A percentile compares a stretch with the other conserved stretches of the same genome.
Evolutionary conservation across 2,329 filamentous ascomycete species (phyloP).

Genomic region (Dryadomyces quercus-mongolicae): DNA sequence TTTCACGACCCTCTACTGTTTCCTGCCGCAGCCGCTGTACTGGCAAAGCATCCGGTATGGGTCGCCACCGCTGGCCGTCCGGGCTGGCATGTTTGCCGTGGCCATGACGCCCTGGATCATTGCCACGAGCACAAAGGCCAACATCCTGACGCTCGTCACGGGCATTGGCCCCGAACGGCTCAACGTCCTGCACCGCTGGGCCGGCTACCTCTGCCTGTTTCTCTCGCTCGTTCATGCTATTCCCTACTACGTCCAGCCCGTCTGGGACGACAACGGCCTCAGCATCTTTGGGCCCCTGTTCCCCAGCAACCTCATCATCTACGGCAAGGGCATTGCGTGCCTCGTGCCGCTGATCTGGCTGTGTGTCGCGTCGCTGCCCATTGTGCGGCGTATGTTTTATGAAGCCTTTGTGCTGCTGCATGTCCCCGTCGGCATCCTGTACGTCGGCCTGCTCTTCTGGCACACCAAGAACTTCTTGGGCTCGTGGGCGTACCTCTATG

Average conservation of each 20-base stretch:
- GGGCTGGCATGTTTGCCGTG: slow-evolving; percentile 83
- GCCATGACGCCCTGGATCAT: slow-evolving; percentile 90
- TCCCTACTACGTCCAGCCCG: slow-evolving; percentile 80
- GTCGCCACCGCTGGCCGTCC: slow-evolving; percentile 76
- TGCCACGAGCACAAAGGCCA: slow-evolving; percentile 81
- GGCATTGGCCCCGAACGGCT: slow-evolving; percentile 86
- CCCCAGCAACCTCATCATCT: slow-evolving; percentile 50
- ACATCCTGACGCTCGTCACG: slow-evolving; percentile 70
- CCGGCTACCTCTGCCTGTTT: slow-evolving; percentile 74
- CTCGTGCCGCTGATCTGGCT: slow-evolving; percentile 73
- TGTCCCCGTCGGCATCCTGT: slow-evolving; percentile 67
- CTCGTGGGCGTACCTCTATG: slow-evolving; percentile 81
- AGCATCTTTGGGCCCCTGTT: slow-evolving; percentile 60
- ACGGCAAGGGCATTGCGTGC: slow-evolving; percentile 76
- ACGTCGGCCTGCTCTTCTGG: slow-evolving; percentile 84
- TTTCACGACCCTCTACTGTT: slow-evolving; percentile 71
- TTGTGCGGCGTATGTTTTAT: slow-evolving; percentile 66
- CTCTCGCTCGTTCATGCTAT: slow-evolving; percentile 74
- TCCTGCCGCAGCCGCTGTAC: slow-evolving; percentile 78
- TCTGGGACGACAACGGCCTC: slow-evolving; percentile 70
- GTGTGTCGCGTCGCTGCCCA: slow-evolving; percentile 71
- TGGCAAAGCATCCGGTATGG: slow-evolving; percentile 79
- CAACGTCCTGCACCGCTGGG: slow-evolving; percentile 89
- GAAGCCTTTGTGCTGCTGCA: slow-evolving; percentile 78
- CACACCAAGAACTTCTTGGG: slow-evolving; percentile 86